Evolutionary conservation across 139 green algal species (phyloP).

Genomic region (Micromonas pusilla): DNA sequence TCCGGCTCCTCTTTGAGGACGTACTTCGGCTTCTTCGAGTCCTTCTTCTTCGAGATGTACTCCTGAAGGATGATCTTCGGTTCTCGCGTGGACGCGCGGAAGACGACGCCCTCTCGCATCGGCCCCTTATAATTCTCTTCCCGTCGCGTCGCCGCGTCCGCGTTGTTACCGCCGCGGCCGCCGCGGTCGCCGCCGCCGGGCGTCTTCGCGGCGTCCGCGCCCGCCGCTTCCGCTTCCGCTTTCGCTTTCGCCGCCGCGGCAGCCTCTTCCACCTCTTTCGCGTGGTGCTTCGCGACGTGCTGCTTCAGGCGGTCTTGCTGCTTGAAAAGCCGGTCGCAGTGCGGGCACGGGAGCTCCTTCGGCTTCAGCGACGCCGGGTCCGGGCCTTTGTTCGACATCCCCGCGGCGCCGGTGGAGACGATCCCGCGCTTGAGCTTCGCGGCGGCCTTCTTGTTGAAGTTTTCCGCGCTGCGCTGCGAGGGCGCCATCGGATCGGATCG

Average conservation of each 20-base stretch:
- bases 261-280: constrained; percentile 1
- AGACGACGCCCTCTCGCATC: too few species aligned
- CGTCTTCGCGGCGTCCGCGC: background rate
- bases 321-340: constrained; percentile 34
- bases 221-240: background rate
- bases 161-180: too few species aligned
- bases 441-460: background rate
- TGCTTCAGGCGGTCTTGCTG: constrained; percentile 24
- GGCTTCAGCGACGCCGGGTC: background rate
- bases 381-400: background rate
- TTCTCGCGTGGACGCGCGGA: too few species aligned
- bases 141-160: too few species aligned
- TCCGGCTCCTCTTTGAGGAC: constrained; percentile 3
- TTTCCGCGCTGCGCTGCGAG: too few species aligned
- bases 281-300: constrained; percentile 29
- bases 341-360: constrained; percentile 26
- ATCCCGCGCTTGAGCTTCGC: constrained; percentile 11
- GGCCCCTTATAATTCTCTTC: too few species aligned
- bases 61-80: constrained; percentile 31
- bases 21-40: background rate
- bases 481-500: too few species aligned
- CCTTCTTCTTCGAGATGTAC: constrained; percentile 28
- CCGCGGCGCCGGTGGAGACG: constrained; percentile 2
- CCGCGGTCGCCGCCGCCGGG: too few species aligned
- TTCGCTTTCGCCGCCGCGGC: background rate